Evolutionary conservation across 1,284 basidiomycete genomes (phyloP), one percentile per base, ranked within the genome.

Genomic region (Phellopilus nigrolimitatus): DNA sequence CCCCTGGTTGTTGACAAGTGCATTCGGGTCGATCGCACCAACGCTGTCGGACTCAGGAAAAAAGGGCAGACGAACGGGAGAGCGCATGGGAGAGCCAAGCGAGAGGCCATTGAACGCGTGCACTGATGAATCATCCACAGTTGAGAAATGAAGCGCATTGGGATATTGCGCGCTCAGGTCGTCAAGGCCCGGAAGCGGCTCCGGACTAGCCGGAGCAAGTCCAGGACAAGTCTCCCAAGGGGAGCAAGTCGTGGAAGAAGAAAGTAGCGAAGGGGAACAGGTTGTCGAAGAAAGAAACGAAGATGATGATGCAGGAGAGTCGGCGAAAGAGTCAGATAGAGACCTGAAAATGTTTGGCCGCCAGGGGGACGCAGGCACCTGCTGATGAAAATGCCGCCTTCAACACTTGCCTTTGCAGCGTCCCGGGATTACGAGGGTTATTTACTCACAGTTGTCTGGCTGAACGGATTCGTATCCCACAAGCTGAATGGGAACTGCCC

Each of bases 211-310:
- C 24, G 53, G 49, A n/a, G 48, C 43, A 24, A 55, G 44, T 8
- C 43, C 49, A 15, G 53, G 53, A 21, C 48, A 51, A 13, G 53
- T 56, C 50, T 56, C 49, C 54, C 54, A 56, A 13, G 54, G 54
- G 19, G 54, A 56, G 46, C 54, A 51, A n/a, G 54, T 52, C n/a
- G 44, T 24, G 7, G 53, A 55, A 21, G 47, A 46, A 33, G 31
- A 24, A 21, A 42, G 21, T 34, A 36, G 37, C 17, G 31, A n/a
- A 38, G 51, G 51, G 15, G 51, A 53, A 12, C 45, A 24, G 12
- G 50, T 49, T n/a, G 39, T 34, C 28, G 51, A 52, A 38, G 49
- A 45, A 24, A 52, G 21, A 15, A 46, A 52, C 7, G 44, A 52
- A n/a, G 53, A 50, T 34, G 48, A 51, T 19, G 53, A 50, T 22